phyloP scores from a whole-genome alignment of 192 early-diverging fungal genomes.

The Coemansia aciculifera region DNA sequence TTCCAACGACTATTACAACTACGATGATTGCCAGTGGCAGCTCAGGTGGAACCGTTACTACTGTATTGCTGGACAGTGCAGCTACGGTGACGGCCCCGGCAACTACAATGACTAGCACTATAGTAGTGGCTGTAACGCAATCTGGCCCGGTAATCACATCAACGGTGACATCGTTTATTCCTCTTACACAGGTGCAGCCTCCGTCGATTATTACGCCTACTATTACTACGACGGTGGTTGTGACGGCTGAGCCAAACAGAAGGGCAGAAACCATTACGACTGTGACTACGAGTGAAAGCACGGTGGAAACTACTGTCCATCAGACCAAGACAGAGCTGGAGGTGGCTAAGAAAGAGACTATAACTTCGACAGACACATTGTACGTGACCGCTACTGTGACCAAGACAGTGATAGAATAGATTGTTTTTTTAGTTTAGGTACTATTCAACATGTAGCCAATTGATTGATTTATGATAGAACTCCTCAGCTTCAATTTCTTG shows the following conservation, averaged over 20 bases:
- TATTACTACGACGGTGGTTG: neutral
- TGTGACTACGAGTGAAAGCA: neutral
- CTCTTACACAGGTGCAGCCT: neutral
- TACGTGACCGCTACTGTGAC: slow-evolving; percentile 3
- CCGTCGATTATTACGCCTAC: neutral
- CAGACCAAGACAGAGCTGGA: neutral
- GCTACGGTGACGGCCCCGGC: neutral
- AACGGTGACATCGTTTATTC: neutral
- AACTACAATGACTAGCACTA: neutral
- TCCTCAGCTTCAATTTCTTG: neutral
- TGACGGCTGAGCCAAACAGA: slow-evolving; percentile 1
- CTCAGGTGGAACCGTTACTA: neutral
- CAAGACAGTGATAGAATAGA: neutral
- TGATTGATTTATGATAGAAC: neutral
- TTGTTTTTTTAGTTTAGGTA: neutral
- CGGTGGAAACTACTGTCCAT: neutral
- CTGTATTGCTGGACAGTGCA: neutral
- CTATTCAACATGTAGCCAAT: neutral
- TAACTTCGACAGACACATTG: slow-evolving; percentile 5
- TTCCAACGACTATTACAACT: neutral
- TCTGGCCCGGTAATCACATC: neutral
- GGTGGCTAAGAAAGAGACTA: neutral
- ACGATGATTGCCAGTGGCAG: neutral
- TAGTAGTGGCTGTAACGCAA: neutral
- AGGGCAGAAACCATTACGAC: neutral